Evolutionary conservation across 805 yeast genomes (phyloP).

Genomic region (Ascoidea rubescens): DNA sequence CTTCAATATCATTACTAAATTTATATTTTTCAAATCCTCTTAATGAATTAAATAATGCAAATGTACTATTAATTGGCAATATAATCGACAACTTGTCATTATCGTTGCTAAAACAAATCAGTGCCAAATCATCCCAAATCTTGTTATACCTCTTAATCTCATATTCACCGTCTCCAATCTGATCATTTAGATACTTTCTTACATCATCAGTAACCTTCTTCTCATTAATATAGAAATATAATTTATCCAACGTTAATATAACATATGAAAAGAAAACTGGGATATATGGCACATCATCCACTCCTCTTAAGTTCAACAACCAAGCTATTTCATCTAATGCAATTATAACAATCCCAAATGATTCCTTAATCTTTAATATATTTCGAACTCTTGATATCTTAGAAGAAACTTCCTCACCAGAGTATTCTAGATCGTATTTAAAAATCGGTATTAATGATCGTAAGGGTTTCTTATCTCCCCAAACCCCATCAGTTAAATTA

Average conservation of each 20-base stretch:
- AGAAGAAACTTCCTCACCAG: slow-evolving; percentile 49
- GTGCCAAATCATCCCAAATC: slow-evolving; percentile 42
- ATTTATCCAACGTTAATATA: slow-evolving; percentile 15
- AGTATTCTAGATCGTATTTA: slow-evolving; percentile 34
- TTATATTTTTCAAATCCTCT: slow-evolving; percentile 4
- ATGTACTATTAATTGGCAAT: slow-evolving; percentile 45
- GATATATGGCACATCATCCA: slow-evolving; percentile 62
- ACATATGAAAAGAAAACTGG: slow-evolving; percentile 77
- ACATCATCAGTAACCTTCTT: slow-evolving; percentile 3
- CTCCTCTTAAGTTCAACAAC: slow-evolving; percentile 74
- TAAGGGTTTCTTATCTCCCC: slow-evolving; percentile 55
- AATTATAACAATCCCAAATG: slow-evolving; percentile 28
- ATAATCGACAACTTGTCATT: slow-evolving; percentile 23
- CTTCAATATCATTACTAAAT: slow-evolving; percentile 20
- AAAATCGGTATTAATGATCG: slow-evolving; percentile 38
- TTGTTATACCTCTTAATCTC: slow-evolving; percentile 36
- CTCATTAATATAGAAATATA: slow-evolving; percentile 5
- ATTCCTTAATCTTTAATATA: slow-evolving; percentile 19
- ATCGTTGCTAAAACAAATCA: slow-evolving; percentile 17
- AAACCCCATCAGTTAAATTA: slow-evolving; percentile 65
- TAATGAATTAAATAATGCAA: slow-evolving; percentile 46
- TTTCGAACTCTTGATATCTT: slow-evolving; percentile 39
- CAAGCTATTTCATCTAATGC: slow-evolving; percentile 86
- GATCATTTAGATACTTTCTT: slow-evolving; percentile 22
- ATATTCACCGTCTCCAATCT: slow-evolving; percentile 27